Percentiles rank a stretch among this genome's conserved stretches.
Evolutionary conservation across 2,329 filamentous ascomycete genomes (phyloP).

Genomic region (Xylariaceae sp.): DNA sequence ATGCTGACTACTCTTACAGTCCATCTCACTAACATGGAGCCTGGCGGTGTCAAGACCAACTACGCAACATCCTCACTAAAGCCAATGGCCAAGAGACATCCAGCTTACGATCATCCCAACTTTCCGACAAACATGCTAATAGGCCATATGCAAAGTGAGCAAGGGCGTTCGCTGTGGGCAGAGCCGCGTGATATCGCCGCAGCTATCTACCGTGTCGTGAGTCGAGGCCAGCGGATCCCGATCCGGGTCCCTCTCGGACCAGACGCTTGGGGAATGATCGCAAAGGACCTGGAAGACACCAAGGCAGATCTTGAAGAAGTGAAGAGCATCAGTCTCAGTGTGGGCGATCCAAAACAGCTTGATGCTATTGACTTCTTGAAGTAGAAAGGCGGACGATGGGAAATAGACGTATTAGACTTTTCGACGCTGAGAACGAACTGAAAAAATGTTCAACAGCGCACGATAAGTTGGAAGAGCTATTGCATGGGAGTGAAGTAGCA

Average conservation of each 20-base stretch:
- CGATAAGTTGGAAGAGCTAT: no score
- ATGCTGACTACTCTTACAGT: constrained; percentile 21
- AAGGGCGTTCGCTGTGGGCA: constrained; percentile 28
- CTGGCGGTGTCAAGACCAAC: constrained; percentile 37
- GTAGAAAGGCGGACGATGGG: no score
- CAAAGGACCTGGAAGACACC: constrained; percentile 27
- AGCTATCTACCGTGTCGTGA: constrained; percentile 35
- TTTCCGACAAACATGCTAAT: constrained; percentile 25
- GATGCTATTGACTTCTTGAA: no score
- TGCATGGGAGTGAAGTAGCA: no score
- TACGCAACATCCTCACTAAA: constrained; percentile 29
- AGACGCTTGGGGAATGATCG: constrained; percentile 35
- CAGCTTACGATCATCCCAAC: constrained; percentile 34
- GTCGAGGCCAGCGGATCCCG: constrained; percentile 33
- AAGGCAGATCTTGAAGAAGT: constrained; percentile 32
- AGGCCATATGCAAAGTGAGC: constrained; percentile 24
- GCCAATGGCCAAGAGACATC: constrained; percentile 34
- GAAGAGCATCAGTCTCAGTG: constrained; percentile 30
- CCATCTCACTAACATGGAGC: constrained; percentile 40
- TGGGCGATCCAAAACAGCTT: constrained; percentile 16
- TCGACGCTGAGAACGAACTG: no score
- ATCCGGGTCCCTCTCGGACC: constrained; percentile 39
- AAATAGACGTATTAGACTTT: no score
- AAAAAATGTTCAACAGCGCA: no score
- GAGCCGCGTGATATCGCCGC: constrained; percentile 32